These are phyloP conservation scores for Backusella australiensis DNA, from an alignment of 192 early-diverging fungal species.

Conservation along the genomic window DNA sequence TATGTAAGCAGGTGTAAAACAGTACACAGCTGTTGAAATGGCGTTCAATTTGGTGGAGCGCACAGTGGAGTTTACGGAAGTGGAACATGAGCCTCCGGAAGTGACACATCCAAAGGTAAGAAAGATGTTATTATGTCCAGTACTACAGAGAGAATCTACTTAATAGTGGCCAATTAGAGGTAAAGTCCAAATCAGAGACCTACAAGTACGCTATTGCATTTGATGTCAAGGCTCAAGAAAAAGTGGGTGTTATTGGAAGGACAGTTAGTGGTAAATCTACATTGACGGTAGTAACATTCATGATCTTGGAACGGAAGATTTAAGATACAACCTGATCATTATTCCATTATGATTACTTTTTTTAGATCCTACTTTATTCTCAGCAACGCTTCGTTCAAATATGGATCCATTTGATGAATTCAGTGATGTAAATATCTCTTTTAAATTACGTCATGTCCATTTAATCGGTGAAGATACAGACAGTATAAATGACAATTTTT, in stretches of 20 bases:
- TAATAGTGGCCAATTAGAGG: slow-evolving; percentile 65
- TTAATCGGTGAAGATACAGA: neutral
- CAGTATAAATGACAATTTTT: neutral
- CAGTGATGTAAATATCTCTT: neutral
- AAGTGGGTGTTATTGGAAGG: slow-evolving; percentile 82
- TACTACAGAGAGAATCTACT: too few relatives aligned
- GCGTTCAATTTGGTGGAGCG: slow-evolving; percentile 86
- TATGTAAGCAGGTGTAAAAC: slow-evolving; percentile 66
- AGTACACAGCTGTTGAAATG: slow-evolving; percentile 78
- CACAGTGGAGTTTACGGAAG: slow-evolving; percentile 71
- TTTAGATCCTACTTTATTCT: slow-evolving; percentile 16
- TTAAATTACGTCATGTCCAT: neutral
- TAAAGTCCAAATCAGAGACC: slow-evolving; percentile 58
- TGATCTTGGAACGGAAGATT: slow-evolving; percentile 66
- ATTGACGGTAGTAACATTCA: slow-evolving; percentile 76
- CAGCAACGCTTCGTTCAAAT: neutral
- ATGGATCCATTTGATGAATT: neutral
- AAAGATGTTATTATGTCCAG: too few relatives aligned
- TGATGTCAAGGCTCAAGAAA: slow-evolving; percentile 63
- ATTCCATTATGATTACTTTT: slow-evolving; percentile 58
- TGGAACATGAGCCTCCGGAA: slow-evolving; percentile 76
- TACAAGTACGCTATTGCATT: slow-evolving; percentile 76
- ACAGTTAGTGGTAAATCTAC: slow-evolving; percentile 84
- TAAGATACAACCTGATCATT: slow-evolving; percentile 76
- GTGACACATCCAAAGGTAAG: slow-evolving; percentile 17